phyloP scores from a whole-genome alignment of 257 asterid species.

The Solanum ossicruentum region DNA sequence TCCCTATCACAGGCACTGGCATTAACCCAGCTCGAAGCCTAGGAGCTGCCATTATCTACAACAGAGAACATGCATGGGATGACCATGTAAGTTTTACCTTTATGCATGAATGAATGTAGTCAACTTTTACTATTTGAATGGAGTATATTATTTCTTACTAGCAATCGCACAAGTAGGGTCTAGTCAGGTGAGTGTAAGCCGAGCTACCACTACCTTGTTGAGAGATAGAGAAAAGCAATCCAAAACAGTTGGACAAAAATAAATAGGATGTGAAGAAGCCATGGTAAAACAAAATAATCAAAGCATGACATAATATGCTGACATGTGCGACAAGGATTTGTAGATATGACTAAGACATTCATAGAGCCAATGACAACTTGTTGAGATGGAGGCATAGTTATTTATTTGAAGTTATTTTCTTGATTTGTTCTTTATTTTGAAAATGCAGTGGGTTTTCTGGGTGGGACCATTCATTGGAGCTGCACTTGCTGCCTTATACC shows the following conservation, averaged over 20 bases:
- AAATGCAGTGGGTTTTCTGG: conserved; percentile 69
- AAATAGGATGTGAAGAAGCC: background rate
- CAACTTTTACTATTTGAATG: background rate
- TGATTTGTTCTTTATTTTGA: background rate
- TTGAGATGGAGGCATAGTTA: background rate
- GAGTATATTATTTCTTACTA: background rate
- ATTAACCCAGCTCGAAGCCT: conserved; percentile 75
- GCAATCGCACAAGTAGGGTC: background rate
- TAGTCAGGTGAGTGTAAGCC: background rate
- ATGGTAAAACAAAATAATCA: background rate
- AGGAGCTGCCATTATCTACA: conserved; percentile 64
- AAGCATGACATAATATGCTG: background rate
- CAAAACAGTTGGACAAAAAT: too few relatives aligned
- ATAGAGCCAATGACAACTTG: background rate
- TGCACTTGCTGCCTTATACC: conserved; percentile 69
- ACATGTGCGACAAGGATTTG: background rate
- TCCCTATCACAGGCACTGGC: conserved; percentile 74
- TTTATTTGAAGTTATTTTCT: too few relatives aligned
- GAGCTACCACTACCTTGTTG: background rate
- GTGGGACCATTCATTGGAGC: conserved; percentile 81
- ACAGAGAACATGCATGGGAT: conserved; percentile 60
- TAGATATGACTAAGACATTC: background rate
- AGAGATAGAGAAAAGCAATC: background rate
- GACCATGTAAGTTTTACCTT: conserved; percentile 40
- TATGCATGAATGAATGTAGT: background rate